phyloP scores from a whole-genome alignment of 148 eudicot species.

The Fagopyrum tataricum region DNA sequence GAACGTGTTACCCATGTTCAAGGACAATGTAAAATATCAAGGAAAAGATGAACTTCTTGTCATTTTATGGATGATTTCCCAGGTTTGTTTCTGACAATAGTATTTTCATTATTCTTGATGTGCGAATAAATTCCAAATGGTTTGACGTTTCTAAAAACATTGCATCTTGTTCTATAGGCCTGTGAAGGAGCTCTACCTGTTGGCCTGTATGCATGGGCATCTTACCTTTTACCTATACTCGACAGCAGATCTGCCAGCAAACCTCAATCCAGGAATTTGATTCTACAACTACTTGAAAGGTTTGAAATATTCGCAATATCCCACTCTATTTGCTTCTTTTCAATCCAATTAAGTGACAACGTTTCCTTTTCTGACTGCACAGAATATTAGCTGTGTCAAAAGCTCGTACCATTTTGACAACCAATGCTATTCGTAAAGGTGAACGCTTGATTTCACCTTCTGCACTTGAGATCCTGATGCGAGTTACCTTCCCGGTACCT shows the following conservation, averaged over 20 bases:
- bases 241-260: constrained; percentile 47
- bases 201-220: constrained; percentile 65
- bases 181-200: constrained; percentile 65
- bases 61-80: constrained; percentile 58
- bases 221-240: constrained; percentile 54
- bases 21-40: constrained; percentile 57
- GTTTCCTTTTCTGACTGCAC: constrained; percentile 16
- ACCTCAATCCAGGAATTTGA: constrained; percentile 68
- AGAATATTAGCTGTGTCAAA: constrained; percentile 69
- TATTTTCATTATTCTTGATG: neutral
- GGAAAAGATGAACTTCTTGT: constrained; percentile 75
- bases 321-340: constrained; percentile 4
- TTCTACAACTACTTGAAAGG: constrained; percentile 72
- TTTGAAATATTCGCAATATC: constrained; percentile 5
- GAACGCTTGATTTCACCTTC: constrained; percentile 68
- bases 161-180: constrained; percentile 36
- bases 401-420: constrained; percentile 58
- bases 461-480: constrained; percentile 44
- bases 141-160: neutral
- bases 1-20: constrained; percentile 43
- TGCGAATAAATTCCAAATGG: neutral
- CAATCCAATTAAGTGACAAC: neutral
- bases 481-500: constrained; percentile 55
- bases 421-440: constrained; percentile 73
- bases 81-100: constrained; percentile 30